These are phyloP conservation scores for Xylariaceae sp. DNA, from an alignment of 2,329 filamentous ascomycete species.

Conservation along the genomic window DNA sequence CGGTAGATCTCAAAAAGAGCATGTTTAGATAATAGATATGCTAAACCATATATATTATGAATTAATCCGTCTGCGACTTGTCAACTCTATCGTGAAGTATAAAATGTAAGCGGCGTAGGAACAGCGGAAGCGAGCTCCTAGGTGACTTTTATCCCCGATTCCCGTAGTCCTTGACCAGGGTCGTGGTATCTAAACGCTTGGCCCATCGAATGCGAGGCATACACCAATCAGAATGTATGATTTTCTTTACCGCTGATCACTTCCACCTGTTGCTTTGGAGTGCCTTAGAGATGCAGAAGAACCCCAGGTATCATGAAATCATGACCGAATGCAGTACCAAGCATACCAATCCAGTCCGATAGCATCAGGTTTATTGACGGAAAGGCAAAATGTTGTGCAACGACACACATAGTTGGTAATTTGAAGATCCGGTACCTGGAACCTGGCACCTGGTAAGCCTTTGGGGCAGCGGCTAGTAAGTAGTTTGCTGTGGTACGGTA, in stretches of 20 bases:
- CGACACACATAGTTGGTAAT: constrained; percentile 7
- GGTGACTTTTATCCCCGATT: neutral
- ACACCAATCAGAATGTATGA: constrained; percentile 8
- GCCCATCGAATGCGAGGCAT: constrained; percentile 7
- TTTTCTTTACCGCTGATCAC: neutral
- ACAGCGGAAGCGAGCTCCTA: constrained; percentile 12
- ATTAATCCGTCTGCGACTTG: neutral
- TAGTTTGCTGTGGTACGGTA: too few relatives aligned
- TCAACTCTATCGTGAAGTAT: neutral
- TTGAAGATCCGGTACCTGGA: too few relatives aligned
- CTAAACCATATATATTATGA: neutral
- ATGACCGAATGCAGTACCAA: neutral
- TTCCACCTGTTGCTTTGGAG: neutral
- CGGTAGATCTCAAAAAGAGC: neutral
- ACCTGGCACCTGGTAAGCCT: neutral
- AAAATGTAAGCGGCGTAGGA: neutral
- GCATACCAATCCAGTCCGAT: neutral
- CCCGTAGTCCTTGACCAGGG: constrained; percentile 6
- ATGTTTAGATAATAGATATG: constrained; percentile 13
- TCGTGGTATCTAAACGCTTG: constrained; percentile 1
- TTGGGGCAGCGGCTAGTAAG: too few relatives aligned
- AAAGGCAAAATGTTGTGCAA: constrained; percentile 4
- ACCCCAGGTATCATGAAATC: neutral
- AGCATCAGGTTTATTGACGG: neutral
- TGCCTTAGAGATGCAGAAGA: neutral